Conservation (phyloP, 2,329 filamentous ascomycete genomes). For the Colletotrichum sidae region DNA sequence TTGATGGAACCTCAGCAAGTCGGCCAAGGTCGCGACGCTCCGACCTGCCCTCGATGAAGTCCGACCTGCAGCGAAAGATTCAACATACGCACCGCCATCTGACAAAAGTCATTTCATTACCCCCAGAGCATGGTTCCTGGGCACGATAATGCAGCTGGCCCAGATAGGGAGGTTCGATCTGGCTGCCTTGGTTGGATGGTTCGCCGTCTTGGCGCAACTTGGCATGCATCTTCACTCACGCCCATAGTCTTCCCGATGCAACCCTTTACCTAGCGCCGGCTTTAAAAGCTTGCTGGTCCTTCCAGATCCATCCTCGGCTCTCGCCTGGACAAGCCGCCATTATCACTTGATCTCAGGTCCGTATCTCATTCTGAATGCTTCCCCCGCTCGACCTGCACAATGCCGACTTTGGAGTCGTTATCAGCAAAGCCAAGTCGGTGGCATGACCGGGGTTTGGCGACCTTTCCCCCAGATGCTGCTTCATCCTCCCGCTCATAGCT, state of each 20-base stretch:
- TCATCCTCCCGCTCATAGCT: too few relatives aligned
- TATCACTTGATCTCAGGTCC: neutral
- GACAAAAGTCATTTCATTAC: neutral
- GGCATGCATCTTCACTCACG: slow-evolving; percentile 17
- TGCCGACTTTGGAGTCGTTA: neutral
- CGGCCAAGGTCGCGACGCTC: too few relatives aligned
- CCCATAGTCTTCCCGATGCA: slow-evolving; percentile 11
- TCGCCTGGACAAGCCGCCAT: slow-evolving; percentile 4
- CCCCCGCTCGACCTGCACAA: too few relatives aligned
- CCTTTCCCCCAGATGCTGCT: neutral
- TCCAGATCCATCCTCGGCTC: slow-evolving; percentile 19
- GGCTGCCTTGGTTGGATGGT: slow-evolving; percentile 26
- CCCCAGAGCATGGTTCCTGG: neutral
- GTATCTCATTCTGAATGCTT: neutral
- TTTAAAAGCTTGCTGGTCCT: slow-evolving; percentile 21
- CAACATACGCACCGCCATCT: too few relatives aligned
- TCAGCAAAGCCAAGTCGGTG: neutral
- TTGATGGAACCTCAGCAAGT: too few relatives aligned
- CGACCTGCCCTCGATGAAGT: too few relatives aligned
- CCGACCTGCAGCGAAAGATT: too few relatives aligned
- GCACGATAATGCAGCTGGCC: slow-evolving; percentile 1
- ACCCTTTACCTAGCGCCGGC: slow-evolving; percentile 20
- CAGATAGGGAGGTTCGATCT: slow-evolving; percentile 25
- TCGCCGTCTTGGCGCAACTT: slow-evolving; percentile 28
- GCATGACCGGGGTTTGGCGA: neutral